A percentile compares a stretch with the other conserved stretches of the same genome.
phyloP scores from a whole-genome alignment of 495 filamentous ascomycete species.

The Tetracladium marchalianum region DNA sequence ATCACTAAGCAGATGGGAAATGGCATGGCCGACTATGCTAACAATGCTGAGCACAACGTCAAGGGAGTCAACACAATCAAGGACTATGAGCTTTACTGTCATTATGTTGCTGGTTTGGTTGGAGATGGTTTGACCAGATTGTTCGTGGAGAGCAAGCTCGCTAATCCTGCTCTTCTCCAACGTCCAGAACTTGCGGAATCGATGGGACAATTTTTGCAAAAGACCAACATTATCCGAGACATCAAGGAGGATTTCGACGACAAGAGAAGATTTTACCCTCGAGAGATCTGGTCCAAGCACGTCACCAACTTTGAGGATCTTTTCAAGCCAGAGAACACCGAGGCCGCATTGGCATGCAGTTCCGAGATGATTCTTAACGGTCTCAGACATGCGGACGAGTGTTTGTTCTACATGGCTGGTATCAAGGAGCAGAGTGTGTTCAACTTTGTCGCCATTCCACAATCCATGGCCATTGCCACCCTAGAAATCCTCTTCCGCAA shows the following conservation, averaged over 20 bases:
- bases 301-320: slow-evolving; percentile 83
- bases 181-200: slow-evolving; percentile 77
- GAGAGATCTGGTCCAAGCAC: slow-evolving; percentile 92
- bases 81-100: slow-evolving; percentile 93
- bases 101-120: slow-evolving; percentile 94
- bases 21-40: slow-evolving; percentile 92
- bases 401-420: slow-evolving; percentile 93
- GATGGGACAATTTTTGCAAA: slow-evolving; percentile 96
- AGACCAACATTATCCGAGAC: slow-evolving; percentile 98
- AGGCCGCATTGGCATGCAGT: slow-evolving; percentile 76
- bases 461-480: slow-evolving; percentile 95
- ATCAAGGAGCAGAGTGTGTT: slow-evolving; percentile 97
- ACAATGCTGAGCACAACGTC: slow-evolving; percentile 67
- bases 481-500: slow-evolving; percentile 89
- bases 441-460: slow-evolving; percentile 98
- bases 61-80: slow-evolving; percentile 73
- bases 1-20: slow-evolving; percentile 94
- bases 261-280: slow-evolving; percentile 83
- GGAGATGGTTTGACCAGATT: slow-evolving; percentile 87
- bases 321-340: slow-evolving; percentile 69
- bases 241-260: slow-evolving; percentile 84
- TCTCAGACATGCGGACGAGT: slow-evolving; percentile 80
- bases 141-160: slow-evolving; percentile 81
- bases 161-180: slow-evolving; percentile 73
- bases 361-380: slow-evolving; percentile 93